Percentiles rank a stretch among this genome's conserved stretches.
Conservation (phyloP, 2,329 filamentous ascomycete genomes). For the Penicillium sp. region DNA sequence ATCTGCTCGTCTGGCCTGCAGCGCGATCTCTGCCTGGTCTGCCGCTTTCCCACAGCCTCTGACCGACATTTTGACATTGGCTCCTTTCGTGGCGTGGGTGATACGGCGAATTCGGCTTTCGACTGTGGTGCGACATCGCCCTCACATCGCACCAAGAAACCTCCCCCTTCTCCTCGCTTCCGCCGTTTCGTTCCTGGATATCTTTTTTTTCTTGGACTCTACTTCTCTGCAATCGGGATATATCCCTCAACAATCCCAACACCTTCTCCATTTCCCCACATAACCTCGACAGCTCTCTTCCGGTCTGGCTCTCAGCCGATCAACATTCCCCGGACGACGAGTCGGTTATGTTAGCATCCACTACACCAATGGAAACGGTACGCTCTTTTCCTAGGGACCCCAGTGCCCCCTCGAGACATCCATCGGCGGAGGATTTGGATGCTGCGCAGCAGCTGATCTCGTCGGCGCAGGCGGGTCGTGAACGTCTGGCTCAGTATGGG, state of each 20-base stretch:
- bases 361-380: constrained; percentile 41
- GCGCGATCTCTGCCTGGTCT: constrained; percentile 22
- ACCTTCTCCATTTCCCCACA: not conserved
- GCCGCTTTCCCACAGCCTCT: constrained; percentile 28
- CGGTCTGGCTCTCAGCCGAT: constrained; percentile 3
- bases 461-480: constrained; percentile 48
- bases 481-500: constrained; percentile 34
- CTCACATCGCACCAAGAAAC: constrained; percentile 18
- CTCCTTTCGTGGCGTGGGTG: constrained; percentile 24
- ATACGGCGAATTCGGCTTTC: constrained; percentile 36
- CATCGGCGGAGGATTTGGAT: constrained; percentile 51
- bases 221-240: constrained; percentile 11
- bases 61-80: constrained; percentile 37
- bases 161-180: constrained; percentile 21
- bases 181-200: constrained; percentile 15
- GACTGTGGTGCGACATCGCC: constrained; percentile 35
- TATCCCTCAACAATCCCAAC: constrained; percentile 1
- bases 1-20: constrained; percentile 22
- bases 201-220: not conserved
- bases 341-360: constrained; percentile 40
- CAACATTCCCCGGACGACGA: constrained; percentile 1
- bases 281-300: not conserved
- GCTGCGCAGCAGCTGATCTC: constrained; percentile 52
- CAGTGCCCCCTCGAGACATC: constrained; percentile 42
- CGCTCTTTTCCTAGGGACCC: constrained; percentile 35